These are phyloP conservation scores for Lentinula novae-zelandiae DNA, from an alignment of 1,284 basidiomycete species.

Conservation along the genomic window DNA sequence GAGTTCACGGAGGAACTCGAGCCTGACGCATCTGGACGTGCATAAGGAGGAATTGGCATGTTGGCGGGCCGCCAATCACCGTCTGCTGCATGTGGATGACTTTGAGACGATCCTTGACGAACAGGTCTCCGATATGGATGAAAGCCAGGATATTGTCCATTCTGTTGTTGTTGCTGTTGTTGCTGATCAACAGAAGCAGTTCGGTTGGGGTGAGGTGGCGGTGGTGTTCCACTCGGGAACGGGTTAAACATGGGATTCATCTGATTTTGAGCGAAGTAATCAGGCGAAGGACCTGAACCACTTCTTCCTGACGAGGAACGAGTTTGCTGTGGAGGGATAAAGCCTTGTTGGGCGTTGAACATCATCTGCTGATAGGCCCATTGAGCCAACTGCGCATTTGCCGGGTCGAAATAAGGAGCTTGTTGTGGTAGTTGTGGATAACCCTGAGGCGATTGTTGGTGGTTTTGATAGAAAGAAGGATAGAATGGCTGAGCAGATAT, in stretches of 20 bases:
- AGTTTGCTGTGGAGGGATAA: slow-evolving; percentile 35
- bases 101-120: slow-evolving; percentile 33
- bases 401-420: slow-evolving; percentile 63
- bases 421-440: slow-evolving; percentile 46
- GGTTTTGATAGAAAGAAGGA: slow-evolving; percentile 70
- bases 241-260: slow-evolving; percentile 50
- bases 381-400: slow-evolving; percentile 74
- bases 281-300: slow-evolving; percentile 26
- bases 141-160: slow-evolving; percentile 57
- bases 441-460: slow-evolving; percentile 47
- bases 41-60: slow-evolving; percentile 55
- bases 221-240: slow-evolving; percentile 68
- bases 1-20: slow-evolving; percentile 75
- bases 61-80: slow-evolving; percentile 45
- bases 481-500: slow-evolving; percentile 65
- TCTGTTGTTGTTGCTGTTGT: slow-evolving; percentile 41
- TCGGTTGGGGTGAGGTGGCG: slow-evolving; percentile 37
- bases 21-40: slow-evolving; percentile 69
- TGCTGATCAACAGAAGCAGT: slow-evolving; percentile 28
- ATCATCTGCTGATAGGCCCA: slow-evolving; percentile 89
- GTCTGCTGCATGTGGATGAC: slow-evolving; percentile 21
- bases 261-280: slow-evolving; percentile 57
- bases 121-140: slow-evolving; percentile 78
- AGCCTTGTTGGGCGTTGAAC: slow-evolving; percentile 65
- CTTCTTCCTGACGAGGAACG: slow-evolving; percentile 21